Evolutionary conservation across 352 stramenopile species (phyloP).

Genomic region (Phytophthora meadii): DNA sequence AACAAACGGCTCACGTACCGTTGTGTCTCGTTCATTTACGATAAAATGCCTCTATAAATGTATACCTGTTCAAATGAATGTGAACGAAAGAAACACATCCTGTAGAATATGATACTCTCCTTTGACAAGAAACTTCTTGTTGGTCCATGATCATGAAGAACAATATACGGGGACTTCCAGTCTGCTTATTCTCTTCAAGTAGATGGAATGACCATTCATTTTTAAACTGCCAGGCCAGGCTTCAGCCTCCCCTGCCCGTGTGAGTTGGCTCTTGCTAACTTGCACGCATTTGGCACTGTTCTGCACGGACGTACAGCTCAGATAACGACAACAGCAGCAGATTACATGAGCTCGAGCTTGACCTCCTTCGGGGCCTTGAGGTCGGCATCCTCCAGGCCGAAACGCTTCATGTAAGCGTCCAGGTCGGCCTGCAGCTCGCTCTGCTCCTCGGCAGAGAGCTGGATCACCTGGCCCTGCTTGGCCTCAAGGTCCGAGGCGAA

Average conservation of each 20-base stretch:
- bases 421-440: slow-evolving; percentile 85
- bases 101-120: background rate
- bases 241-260: slow-evolving; percentile 13
- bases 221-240: slow-evolving; percentile 35
- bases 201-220: slow-evolving; percentile 43
- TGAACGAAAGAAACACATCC: background rate
- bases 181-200: slow-evolving; percentile 42
- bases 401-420: slow-evolving; percentile 89
- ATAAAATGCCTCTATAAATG: background rate
- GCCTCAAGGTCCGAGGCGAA: slow-evolving; percentile 78
- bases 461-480: slow-evolving; percentile 82
- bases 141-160: no score
- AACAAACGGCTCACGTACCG: slow-evolving; percentile 13
- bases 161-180: background rate
- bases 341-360: slow-evolving; percentile 89
- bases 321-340: slow-evolving; percentile 16
- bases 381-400: slow-evolving; percentile 77
- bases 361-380: slow-evolving; percentile 87
- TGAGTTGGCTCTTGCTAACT: slow-evolving; percentile 18
- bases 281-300: slow-evolving; percentile 26
- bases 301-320: slow-evolving; percentile 16
- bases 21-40: background rate
- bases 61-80: no score
- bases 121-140: background rate
- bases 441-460: slow-evolving; percentile 80